Conservation (phyloP, 306 rosid genomes). For the Acacia confusa region DNA sequence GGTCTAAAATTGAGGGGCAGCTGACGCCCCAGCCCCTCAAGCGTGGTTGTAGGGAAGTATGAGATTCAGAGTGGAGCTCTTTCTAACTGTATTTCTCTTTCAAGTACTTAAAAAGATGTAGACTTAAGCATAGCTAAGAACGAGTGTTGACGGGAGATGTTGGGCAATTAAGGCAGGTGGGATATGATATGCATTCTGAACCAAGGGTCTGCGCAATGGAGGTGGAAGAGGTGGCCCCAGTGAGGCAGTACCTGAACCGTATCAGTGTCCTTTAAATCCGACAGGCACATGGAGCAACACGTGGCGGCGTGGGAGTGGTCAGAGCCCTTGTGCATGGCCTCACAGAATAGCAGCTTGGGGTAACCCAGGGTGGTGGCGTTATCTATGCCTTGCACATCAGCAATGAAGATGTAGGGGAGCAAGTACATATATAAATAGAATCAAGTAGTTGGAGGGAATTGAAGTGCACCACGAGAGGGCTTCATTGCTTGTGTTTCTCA, state of each 20-base stretch:
- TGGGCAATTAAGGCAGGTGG: constrained; percentile 66
- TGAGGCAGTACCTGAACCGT: constrained; percentile 56
- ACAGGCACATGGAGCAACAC: constrained; percentile 65
- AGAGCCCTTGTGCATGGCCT: constrained; percentile 38
- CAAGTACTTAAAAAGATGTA: too few species aligned
- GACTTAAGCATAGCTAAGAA: background rate
- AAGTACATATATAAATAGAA: too few species aligned
- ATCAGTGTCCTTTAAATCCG: constrained; percentile 53
- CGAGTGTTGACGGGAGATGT: constrained; percentile 44
- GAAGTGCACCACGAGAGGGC: too few species aligned
- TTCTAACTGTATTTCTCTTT: too few species aligned
- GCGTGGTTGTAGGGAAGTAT: too few species aligned
- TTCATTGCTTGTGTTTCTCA: too few species aligned
- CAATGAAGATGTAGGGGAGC: too few species aligned
- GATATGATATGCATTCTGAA: constrained; percentile 56
- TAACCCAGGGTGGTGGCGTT: constrained; percentile 46
- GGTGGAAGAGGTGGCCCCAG: constrained; percentile 57
- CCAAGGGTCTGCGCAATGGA: constrained; percentile 65
- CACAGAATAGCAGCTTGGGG: constrained; percentile 55
- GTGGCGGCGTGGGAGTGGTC: constrained; percentile 16
- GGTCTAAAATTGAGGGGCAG: too few species aligned
- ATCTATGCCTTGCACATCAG: constrained; percentile 46
- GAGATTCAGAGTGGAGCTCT: too few species aligned
- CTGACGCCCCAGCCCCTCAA: too few species aligned
- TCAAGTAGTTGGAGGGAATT: too few species aligned